phyloP scores from a whole-genome alignment of 345 rosid species.

The Hibiscus syriacus region DNA sequence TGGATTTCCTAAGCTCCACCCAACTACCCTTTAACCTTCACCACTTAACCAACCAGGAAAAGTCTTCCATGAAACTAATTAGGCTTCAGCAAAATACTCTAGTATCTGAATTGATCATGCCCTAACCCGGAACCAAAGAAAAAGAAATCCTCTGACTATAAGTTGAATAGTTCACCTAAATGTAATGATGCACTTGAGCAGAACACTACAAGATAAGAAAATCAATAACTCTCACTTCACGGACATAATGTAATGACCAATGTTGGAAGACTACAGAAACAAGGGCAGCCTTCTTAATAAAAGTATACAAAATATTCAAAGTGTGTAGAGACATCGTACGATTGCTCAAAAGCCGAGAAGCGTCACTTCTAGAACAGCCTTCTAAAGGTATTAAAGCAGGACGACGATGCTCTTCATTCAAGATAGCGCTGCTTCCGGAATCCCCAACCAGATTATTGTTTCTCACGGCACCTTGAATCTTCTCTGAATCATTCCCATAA shows the following conservation, averaged over 20 bases:
- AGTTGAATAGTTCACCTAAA: background rate
- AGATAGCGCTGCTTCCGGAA: conserved; percentile 22
- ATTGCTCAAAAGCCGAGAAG: conserved; percentile 48
- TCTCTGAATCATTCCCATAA: conserved; percentile 46
- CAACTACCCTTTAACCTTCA: too few relatives aligned
- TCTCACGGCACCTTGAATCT: conserved; percentile 30
- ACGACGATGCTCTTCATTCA: conserved; percentile 23
- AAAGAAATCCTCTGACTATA: too few relatives aligned
- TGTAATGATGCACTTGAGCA: too few relatives aligned
- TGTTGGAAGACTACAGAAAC: background rate
- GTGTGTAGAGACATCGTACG: conserved; percentile 42
- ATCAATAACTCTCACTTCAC: too few relatives aligned
- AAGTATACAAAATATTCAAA: background rate
- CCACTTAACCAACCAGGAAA: too few relatives aligned
- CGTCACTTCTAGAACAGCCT: conserved; percentile 60
- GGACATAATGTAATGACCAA: too few relatives aligned
- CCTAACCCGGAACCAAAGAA: too few relatives aligned
- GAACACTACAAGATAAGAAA: too few relatives aligned
- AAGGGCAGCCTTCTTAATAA: background rate
- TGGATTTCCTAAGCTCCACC: too few relatives aligned
- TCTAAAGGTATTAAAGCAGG: conserved; percentile 31
- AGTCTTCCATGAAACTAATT: too few relatives aligned
- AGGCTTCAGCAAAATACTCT: too few relatives aligned
- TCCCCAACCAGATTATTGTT: conserved; percentile 29
- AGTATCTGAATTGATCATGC: too few relatives aligned